Base-by-base conservation (phyloP, 2,329 filamentous ascomycete species). In the Diaporthe eres region DNA sequence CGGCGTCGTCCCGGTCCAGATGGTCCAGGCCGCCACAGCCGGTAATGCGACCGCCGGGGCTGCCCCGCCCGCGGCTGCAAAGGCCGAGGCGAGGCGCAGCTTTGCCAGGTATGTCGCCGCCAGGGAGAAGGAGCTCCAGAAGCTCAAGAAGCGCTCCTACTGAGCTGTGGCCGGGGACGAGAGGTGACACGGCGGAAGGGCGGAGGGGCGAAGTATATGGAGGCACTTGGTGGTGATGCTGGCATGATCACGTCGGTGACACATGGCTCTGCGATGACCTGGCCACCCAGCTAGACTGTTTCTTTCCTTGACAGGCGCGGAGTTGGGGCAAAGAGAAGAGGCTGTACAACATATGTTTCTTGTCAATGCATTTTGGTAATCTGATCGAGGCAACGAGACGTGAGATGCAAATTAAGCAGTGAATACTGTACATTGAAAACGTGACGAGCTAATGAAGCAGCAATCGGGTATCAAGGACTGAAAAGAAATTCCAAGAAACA, bases 1-100 rank as follows among this genome's bases (percentile, higher is more conserved):
- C 74, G 84, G 84, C 34, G 81, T 85, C 63, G 80, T 85, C 10
- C 83, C 83, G 13, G 78, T 84, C 47, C 82, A 85, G 77, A 78
- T 82, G 77, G 80, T 76, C 2, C 71, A 58, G 37, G 63, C 72
- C 8, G 72, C 77, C 17, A 37, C 60, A 0, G 60, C 47, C 1
- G 58, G 58, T 17, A 77, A 75, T 7, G 71, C 75, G 3, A 78
- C 76, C 25, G 67, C 72, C 25, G 77, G 76, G 9, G 61, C 72
- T 13, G 76, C 79, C 60, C 34, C 65, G 15, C 49, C 65, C 2
- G 65, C 65, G n/a, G 49, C 65, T 3, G 65, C 65, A 34, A 10
- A 19, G 49, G 49, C 65, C 15, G 47, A 70, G 65, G 65, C 65
- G n/a, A 70, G 65, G 65, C 65, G 65, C 65, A 70, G 28, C 65